phyloP scores from a whole-genome alignment of 176 grass and related monocot genomes.

The Cenchrus americanus region DNA sequence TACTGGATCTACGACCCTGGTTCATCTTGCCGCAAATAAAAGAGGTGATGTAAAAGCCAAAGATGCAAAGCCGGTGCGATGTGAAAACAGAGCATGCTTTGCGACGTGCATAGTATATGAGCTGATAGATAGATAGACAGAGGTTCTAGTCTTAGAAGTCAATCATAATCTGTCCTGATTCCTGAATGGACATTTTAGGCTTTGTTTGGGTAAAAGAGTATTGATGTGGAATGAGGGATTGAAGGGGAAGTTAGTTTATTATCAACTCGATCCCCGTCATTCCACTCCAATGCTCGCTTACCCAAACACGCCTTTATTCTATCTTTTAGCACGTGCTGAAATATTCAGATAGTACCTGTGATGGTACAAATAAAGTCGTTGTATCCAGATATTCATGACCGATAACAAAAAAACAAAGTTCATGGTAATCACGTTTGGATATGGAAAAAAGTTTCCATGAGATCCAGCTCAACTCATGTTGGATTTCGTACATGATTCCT shows the following conservation, averaged over 20 bases:
- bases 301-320: too few species aligned
- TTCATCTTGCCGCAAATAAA: background rate
- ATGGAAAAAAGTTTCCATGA: background rate
- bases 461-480: background rate
- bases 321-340: background rate
- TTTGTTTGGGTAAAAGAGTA: too few species aligned
- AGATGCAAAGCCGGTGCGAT: background rate
- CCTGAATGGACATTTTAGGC: background rate
- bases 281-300: too few species aligned
- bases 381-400: background rate
- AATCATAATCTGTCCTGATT: background rate
- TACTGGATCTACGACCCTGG: background rate
- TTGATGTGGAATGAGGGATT: too few species aligned
- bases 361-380: background rate
- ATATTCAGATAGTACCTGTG: background rate
- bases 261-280: too few species aligned
- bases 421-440: background rate
- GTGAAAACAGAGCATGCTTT: background rate
- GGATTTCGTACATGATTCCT: background rate
- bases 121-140: conserved; percentile 3
- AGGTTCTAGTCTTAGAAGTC: background rate
- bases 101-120: background rate
- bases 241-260: too few species aligned
- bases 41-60: background rate
- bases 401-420: background rate